Conservation (phyloP, 108 stramenopile species). For the Cyclotella choctawhatcheeana region DNA sequence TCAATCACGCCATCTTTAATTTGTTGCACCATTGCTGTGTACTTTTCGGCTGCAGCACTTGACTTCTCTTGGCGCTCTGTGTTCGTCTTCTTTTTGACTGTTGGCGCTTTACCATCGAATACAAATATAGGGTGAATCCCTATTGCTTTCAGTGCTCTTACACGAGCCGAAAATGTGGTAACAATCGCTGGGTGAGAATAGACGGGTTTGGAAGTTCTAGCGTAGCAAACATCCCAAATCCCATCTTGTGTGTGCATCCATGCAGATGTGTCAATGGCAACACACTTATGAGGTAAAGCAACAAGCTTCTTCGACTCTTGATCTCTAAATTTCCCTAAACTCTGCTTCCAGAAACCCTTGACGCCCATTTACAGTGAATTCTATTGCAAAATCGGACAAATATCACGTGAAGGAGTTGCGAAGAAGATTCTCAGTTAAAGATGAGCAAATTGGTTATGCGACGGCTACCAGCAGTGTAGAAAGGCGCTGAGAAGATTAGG, state of each 20-base stretch:
- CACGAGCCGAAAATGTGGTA: background rate
- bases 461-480: no score
- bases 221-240: background rate
- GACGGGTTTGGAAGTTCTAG: background rate
- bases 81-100: background rate
- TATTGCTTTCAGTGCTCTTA: background rate
- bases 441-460: no score
- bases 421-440: background rate
- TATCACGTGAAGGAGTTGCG: background rate
- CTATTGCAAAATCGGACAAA: no score
- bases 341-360: background rate
- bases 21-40: background rate
- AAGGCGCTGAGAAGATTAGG: no score
- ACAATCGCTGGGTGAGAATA: background rate
- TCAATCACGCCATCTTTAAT: background rate
- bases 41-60: background rate
- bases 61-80: slow-evolving; percentile 2
- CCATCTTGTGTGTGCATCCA: background rate
- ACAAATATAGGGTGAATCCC: background rate
- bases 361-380: background rate
- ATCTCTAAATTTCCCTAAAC: background rate
- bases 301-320: background rate
- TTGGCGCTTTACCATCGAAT: background rate
- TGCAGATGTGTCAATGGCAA: background rate
- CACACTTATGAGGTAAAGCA: background rate